Percentiles rank a stretch among this genome's conserved stretches.
These are phyloP conservation scores for Hericium rajendrae DNA, from an alignment of 768 basidiomycete genomes.

Conservation along the genomic window DNA sequence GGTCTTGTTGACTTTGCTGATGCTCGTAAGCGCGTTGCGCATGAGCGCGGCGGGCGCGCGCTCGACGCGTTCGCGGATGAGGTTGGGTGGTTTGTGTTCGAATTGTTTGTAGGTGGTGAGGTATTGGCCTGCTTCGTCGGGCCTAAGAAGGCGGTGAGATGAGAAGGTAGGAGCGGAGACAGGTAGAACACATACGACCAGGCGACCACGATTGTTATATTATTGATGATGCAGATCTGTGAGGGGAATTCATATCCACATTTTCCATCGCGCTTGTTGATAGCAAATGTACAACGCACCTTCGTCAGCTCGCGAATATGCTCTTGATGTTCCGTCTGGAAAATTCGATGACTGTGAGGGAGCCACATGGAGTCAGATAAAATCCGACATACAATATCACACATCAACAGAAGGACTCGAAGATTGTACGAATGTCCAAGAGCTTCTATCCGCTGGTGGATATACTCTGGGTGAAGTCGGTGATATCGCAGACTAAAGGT, in stretches of 20 bases:
- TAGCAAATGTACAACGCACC: slow-evolving; percentile 24
- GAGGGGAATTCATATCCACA: background rate
- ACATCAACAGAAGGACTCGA: slow-evolving; percentile 78
- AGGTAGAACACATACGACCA: slow-evolving; percentile 58
- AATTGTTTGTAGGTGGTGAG: slow-evolving; percentile 86
- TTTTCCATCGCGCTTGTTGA: too few relatives aligned
- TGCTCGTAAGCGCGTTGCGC: slow-evolving; percentile 74
- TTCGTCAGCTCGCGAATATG: slow-evolving; percentile 90
- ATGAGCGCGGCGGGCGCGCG: slow-evolving; percentile 80
- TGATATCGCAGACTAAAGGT: slow-evolving; percentile 76
- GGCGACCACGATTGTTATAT: slow-evolving; percentile 84
- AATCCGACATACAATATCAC: slow-evolving; percentile 70
- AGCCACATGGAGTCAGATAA: background rate
- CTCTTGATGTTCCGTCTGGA: slow-evolving; percentile 85
- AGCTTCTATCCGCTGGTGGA: slow-evolving; percentile 82
- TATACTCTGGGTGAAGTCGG: slow-evolving; percentile 94
- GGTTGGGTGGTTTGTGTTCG: slow-evolving; percentile 85
- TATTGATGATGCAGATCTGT: slow-evolving; percentile 82
- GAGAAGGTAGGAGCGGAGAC: background rate
- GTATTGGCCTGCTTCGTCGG: slow-evolving; percentile 89
- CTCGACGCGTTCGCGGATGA: slow-evolving; percentile 92
- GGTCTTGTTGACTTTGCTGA: slow-evolving; percentile 94
- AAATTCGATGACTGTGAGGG: background rate
- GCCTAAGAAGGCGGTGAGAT: slow-evolving; percentile 31
- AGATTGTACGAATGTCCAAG: slow-evolving; percentile 76